Conservation (phyloP, 1,284 basidiomycete genomes). For the Wallemia hederae region DNA sequence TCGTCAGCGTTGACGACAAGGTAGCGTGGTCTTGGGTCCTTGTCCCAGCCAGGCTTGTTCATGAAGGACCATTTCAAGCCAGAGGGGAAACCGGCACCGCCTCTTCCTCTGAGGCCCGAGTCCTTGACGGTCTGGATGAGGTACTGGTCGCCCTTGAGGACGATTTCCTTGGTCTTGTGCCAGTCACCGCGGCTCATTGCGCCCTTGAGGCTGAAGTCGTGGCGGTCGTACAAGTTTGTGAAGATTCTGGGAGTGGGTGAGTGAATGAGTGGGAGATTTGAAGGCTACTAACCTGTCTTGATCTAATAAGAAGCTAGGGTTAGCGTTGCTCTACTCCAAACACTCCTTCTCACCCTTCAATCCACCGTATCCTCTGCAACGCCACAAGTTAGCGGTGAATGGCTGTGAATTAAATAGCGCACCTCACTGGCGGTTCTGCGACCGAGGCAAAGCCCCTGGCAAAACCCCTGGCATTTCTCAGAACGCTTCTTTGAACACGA, state of each 20-base stretch:
- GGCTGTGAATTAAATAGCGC: background rate
- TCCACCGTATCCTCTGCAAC: background rate
- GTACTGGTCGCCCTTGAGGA: conserved; percentile 87
- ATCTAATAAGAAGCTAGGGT: background rate
- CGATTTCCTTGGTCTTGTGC: conserved; percentile 88
- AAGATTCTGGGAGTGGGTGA: conserved; percentile 9
- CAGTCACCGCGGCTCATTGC: conserved; percentile 83
- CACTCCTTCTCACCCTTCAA: background rate
- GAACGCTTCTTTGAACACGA: background rate
- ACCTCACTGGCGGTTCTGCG: background rate
- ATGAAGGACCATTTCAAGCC: conserved; percentile 98
- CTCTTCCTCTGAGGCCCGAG: conserved; percentile 79
- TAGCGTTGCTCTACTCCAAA: conserved; percentile 2
- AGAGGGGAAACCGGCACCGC: conserved; percentile 88
- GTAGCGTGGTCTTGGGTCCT: conserved; percentile 74
- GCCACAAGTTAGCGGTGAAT: background rate
- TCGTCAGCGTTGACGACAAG: conserved; percentile 96
- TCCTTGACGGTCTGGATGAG: conserved; percentile 90
- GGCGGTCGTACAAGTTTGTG: conserved; percentile 42
- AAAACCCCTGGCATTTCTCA: background rate
- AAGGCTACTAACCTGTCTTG: background rate
- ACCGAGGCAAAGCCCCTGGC: background rate
- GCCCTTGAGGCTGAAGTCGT: conserved; percentile 69
- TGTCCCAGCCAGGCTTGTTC: conserved; percentile 97
- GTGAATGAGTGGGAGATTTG: background rate